Evolutionary conservation across 805 yeast species (phyloP).

Genomic region (Spathaspora sp.): DNA sequence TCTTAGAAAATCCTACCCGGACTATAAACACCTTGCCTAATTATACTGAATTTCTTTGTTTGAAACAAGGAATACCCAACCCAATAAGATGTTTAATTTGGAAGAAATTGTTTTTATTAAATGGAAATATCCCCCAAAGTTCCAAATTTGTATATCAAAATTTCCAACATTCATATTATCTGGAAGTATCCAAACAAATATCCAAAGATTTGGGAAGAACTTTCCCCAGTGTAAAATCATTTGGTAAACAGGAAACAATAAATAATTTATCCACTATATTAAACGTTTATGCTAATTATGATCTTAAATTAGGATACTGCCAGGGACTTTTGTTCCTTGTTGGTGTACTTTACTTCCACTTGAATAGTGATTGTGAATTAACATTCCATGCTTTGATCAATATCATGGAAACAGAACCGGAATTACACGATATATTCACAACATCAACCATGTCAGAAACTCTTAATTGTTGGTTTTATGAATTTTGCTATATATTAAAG

Average conservation of each 20-base stretch:
- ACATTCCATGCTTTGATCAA: conserved; percentile 53
- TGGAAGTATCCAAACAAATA: conserved; percentile 42
- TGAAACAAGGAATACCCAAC: conserved; percentile 44
- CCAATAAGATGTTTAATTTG: conserved; percentile 42
- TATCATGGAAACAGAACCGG: conserved; percentile 54
- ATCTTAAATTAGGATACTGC: conserved; percentile 64
- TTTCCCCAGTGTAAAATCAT: conserved; percentile 51
- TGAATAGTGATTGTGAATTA: conserved; percentile 25
- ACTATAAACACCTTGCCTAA: conserved; percentile 46
- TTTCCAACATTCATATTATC: conserved; percentile 40
- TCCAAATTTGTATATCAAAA: conserved; percentile 30
- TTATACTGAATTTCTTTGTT: conserved; percentile 41
- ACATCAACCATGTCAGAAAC: conserved; percentile 52
- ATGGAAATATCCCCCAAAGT: conserved; percentile 31
- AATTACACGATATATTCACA: conserved; percentile 48
- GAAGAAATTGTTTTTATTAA: conserved; percentile 35
- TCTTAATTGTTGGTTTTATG: conserved; percentile 47
- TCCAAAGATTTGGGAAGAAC: conserved; percentile 58
- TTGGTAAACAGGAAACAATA: conserved; percentile 42
- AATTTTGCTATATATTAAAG: conserved; percentile 45
- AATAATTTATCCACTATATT: conserved; percentile 48
- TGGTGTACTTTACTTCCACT: conserved; percentile 49
- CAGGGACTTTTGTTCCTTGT: conserved; percentile 64
- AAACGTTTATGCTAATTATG: conserved; percentile 62
- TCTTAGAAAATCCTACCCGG: conserved; percentile 40